These are phyloP conservation scores for Entomortierella lignicola DNA, from an alignment of 192 early-diverging fungal genomes.

Conservation along the genomic window DNA sequence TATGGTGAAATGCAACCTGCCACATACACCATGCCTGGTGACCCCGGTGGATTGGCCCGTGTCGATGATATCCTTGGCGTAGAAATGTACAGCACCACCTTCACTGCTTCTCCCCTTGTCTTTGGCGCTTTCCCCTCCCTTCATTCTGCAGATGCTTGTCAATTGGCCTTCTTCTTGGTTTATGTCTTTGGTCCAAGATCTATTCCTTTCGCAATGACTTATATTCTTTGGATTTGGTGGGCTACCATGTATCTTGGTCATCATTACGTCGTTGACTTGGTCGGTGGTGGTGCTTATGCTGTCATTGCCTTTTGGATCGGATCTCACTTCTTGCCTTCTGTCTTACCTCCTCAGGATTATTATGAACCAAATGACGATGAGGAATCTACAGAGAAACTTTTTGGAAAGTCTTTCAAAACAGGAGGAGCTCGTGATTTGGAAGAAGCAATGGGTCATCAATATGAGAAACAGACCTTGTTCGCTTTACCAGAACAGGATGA, in stretches of 20 bases:
- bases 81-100: constrained; percentile 68
- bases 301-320: constrained; percentile 63
- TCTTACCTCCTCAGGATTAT: constrained; percentile 25
- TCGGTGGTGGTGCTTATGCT: constrained; percentile 73
- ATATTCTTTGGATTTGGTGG: constrained; percentile 83
- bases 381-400: background rate
- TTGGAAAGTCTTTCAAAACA: background rate
- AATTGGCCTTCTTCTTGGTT: constrained; percentile 70
- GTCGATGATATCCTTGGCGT: constrained; percentile 74
- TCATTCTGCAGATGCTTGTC: constrained; percentile 73
- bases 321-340: constrained; percentile 52
- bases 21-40: constrained; percentile 70
- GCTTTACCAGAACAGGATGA: background rate
- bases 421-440: constrained; percentile 5
- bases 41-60: constrained; percentile 73
- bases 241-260: constrained; percentile 81
- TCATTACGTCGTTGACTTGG: constrained; percentile 78
- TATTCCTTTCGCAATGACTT: constrained; percentile 56
- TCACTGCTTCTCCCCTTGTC: constrained; percentile 77
- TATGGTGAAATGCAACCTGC: constrained; percentile 70
- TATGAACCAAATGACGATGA: too few species aligned
- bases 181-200: constrained; percentile 55
- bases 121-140: constrained; percentile 83
- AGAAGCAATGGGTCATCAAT: constrained; percentile 9
- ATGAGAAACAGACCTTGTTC: constrained; percentile 43